A percentile compares a stretch with the other conserved stretches of the same genome.
Conservation (phyloP, 306 rosid genomes). For the Geum urbanum region DNA sequence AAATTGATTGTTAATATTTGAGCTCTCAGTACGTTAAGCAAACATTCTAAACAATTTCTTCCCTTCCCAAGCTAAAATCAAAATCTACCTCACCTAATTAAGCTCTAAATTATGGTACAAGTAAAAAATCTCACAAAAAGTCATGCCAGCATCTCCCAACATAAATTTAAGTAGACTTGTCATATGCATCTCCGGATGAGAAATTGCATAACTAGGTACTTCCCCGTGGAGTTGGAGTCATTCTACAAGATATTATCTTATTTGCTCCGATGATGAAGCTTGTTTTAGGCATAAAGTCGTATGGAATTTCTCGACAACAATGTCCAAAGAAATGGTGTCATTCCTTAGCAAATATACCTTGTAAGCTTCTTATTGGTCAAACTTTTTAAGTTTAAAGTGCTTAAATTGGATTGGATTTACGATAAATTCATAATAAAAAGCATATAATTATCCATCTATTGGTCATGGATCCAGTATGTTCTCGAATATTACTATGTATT, state of each 20-base stretch:
- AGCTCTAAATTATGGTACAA: background rate
- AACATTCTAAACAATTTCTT: background rate
- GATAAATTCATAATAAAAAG: conserved; percentile 10
- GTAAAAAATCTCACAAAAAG: background rate
- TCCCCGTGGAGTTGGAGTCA: background rate
- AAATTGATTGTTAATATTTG: background rate
- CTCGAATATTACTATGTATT: conserved; percentile 28
- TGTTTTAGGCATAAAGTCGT: background rate
- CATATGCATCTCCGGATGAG: no score
- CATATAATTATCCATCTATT: background rate
- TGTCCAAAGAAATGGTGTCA: background rate
- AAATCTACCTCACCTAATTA: background rate
- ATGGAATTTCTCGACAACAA: conserved; percentile 16
- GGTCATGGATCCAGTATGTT: conserved; percentile 1
- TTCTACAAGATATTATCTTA: background rate
- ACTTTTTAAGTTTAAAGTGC: background rate
- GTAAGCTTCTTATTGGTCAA: background rate
- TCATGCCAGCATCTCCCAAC: background rate
- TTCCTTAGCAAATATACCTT: background rate
- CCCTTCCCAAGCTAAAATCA: background rate
- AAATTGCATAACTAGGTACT: background rate
- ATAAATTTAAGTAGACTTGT: background rate
- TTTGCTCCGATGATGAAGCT: background rate
- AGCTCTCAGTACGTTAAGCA: background rate
- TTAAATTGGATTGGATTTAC: background rate